Evolutionary conservation across 139 green algal genomes (phyloP), one percentile per base, ranked within the genome.

Genomic region (Marvania coccoides): DNA sequence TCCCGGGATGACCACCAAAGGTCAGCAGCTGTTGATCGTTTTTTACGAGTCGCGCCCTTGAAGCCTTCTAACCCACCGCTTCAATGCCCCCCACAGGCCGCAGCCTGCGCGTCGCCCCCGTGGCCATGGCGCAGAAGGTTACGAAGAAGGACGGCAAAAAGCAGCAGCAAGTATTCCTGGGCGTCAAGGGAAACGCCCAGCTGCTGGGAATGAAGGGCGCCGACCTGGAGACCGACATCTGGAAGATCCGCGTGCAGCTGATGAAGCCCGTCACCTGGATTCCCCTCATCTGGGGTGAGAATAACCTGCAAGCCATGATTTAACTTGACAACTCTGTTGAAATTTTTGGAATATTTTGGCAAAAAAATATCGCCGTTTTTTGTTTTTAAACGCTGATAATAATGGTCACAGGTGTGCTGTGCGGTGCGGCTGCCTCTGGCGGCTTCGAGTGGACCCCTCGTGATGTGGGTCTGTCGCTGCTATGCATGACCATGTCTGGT

Each of bases 241-340:
- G 86, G 88, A 97, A 97, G 79, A 97, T 99, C 66, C 77, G 90
- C 6, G 70, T 99, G 63, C 94, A 99, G 83, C 85, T 99, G 0
- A 98, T 88, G 19, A 99, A 99, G 83, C 94, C 94, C 6, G 94
- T 96, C 2, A 99, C 94, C n/a, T 99, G 94, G 94, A 89, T 98
- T 53, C 94, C 94, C 0, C 82, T 99, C 13, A 97, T 97, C 64
- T 99, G 94, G 94, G 94, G 89, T 92, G 53, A 45, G 60, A 42
- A 8, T 14, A 51, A 28, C 19, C n/a, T n/a, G n/a, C 8, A 19
- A 47, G 10, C 4, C 8, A 63, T 14, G 9, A 47, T 30, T 33
- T 47, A 7, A 34, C 34, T 51, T 19, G 19, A 19, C 42, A 51
- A 19, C 19, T 51, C 42, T 51, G 19, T 51, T 51, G 42, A 19